A percentile compares a stretch with the other conserved stretches of the same genome.
phyloP scores from a whole-genome alignment of 2,329 filamentous ascomycete species.

The Fusarium sp. region DNA sequence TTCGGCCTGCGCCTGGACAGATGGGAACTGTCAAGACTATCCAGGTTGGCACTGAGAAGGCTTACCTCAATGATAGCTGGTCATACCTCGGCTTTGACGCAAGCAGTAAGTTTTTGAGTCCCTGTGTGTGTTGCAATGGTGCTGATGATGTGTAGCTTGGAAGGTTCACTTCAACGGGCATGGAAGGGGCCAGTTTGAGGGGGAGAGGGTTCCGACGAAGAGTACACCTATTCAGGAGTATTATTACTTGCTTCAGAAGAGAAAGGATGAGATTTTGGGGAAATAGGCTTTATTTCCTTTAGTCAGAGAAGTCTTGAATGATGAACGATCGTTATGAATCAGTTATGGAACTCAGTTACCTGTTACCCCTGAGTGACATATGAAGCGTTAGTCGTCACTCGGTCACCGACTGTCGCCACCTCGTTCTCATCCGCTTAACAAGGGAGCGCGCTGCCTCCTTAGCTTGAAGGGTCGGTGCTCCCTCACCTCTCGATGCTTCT shows the following conservation, averaged over 20 bases:
- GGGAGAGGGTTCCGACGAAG: constrained; percentile 44
- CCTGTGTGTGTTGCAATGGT: accelerated
- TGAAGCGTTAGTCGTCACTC: not conserved
- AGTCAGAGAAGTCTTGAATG: not conserved
- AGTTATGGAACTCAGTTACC: not conserved
- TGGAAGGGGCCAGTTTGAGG: constrained; percentile 49
- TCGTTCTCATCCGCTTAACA: accelerated
- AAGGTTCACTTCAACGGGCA: constrained; percentile 54
- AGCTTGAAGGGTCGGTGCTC: accelerated
- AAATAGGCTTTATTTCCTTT: not conserved
- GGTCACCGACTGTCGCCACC: not conserved
- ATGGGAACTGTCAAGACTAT: constrained; percentile 60
- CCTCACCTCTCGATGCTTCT: not conserved
- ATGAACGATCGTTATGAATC: not conserved
- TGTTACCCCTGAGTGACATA: not conserved
- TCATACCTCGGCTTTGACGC: constrained; percentile 57
- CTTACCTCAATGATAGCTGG: constrained; percentile 61
- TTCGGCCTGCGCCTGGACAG: constrained; percentile 57
- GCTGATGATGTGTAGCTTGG: constrained; percentile 44
- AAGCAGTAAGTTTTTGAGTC: constrained; percentile 53
- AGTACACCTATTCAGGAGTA: constrained; percentile 46
- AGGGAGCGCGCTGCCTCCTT: not conserved
- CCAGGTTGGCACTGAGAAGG: constrained; percentile 51
- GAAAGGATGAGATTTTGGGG: constrained; percentile 42
- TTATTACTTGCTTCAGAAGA: constrained; percentile 49